These are phyloP conservation scores for Aphanomyces cochlioides DNA, from an alignment of 352 stramenopile species.

Conservation along the genomic window DNA sequence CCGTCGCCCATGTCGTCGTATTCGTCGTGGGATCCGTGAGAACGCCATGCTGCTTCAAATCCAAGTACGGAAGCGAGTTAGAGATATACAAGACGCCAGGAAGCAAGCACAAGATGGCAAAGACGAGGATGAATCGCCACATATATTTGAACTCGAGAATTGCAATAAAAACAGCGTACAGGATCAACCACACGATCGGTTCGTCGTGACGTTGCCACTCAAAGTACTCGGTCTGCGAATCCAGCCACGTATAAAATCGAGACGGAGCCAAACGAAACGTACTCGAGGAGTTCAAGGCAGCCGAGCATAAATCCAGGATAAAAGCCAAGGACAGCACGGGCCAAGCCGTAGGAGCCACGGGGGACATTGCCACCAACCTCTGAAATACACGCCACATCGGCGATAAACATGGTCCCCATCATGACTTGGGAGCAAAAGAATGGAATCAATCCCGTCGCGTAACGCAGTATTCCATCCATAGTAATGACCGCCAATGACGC, in stretches of 20 bases:
- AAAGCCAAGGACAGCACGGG: no score
- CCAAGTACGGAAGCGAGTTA: not conserved
- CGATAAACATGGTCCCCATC: no score
- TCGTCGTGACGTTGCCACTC: constrained; percentile 21
- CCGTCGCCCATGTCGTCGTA: not conserved
- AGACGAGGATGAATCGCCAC: constrained; percentile 16
- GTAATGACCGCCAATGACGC: no score
- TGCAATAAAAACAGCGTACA: constrained; percentile 30
- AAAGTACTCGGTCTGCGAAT: constrained; percentile 30
- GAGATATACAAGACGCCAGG: constrained; percentile 5
- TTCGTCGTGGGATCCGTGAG: not conserved
- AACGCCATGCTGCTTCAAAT: not conserved
- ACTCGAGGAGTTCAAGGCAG: constrained; percentile 19
- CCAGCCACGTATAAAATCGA: constrained; percentile 35
- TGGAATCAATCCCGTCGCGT: no score
- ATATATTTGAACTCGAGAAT: constrained; percentile 21
- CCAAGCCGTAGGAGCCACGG: no score
- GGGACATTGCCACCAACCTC: no score
- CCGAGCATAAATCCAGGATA: no score
- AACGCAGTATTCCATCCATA: no score
- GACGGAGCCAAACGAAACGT: constrained; percentile 37
- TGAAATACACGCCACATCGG: no score
- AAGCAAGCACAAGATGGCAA: not conserved
- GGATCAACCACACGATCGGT: constrained; percentile 35
- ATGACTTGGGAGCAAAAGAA: no score